Evolutionary conservation across 192 early-diverging fungal genomes (phyloP), one percentile per base, ranked within the genome.

Genomic region (Spizellomyces sp.): DNA sequence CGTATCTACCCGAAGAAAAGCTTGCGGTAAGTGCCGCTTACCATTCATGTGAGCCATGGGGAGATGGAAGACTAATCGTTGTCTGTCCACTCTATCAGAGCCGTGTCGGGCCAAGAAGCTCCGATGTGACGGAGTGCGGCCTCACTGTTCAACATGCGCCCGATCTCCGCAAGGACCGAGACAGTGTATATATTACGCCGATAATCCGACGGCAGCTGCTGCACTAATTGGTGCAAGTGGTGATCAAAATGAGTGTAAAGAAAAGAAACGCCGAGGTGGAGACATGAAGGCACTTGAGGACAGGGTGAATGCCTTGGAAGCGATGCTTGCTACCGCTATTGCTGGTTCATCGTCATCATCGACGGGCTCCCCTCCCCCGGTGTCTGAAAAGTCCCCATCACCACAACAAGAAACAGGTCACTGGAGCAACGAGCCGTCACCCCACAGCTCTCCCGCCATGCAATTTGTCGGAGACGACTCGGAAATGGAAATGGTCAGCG

Each of bases 241-340:
- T 12, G 45, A 50, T 36, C 27, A 36, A 36, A 10, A 43, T 62
- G 55, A 21, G 10, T 10, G 10, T 10, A 50, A 67, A 17, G 58
- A 60, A 46, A 74, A 66, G 70, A 21, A 52, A 15, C 6, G 56
- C 4, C 45, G 58, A 41, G n/a, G 9, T 44, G 64, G 45, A 5
- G 72, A 74, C 19, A 58, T 74, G 36, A 66, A 67, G 46, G 72
- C 64, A 42, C 44, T 74, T 6, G 72, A 66, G 45, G 72, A 74
- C 47, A n/a, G 72, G 15, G 58, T 74, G 19, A 67, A 67, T 10
- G 72, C 72, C 9, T 48, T 74, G 42, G 72, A 74, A 50, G 72
- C 72, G 8, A 58, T 67, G 64, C 48, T 74, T 14, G 72, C 65
- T 14, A 21, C 64, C 44, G 72, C 72, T 12, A 68, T 47, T 19